A percentile compares a stretch with the other conserved stretches of the same genome.
These are phyloP conservation scores for Fagus crenata DNA, from an alignment of 306 rosid species.

Conservation along the genomic window DNA sequence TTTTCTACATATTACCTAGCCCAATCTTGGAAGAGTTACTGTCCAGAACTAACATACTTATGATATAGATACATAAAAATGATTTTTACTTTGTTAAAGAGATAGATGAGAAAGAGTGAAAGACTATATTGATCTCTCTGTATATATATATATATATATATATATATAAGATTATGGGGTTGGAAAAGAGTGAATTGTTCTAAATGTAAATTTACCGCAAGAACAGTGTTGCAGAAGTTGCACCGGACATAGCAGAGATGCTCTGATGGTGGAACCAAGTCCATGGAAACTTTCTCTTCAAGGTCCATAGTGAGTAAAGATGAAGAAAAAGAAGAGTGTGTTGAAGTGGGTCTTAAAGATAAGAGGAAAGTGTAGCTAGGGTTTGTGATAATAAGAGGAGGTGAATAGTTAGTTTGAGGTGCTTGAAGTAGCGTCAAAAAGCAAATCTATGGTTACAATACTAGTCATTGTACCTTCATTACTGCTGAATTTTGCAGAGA, in stretches of 20 bases:
- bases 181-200: conserved; percentile 1
- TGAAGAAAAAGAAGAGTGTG: conserved; percentile 11
- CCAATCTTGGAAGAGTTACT: not conserved
- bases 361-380: conserved; percentile 36
- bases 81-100: not conserved
- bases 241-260: conserved; percentile 96
- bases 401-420: not conserved
- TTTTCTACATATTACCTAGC: not conserved
- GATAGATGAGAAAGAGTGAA: no score
- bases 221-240: conserved; percentile 96
- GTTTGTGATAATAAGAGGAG: conserved; percentile 29
- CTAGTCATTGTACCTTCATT: conserved; percentile 32
- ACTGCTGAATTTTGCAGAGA: conserved; percentile 46
- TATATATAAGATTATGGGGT: not conserved
- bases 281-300: conserved; percentile 73
- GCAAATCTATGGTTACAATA: conserved; percentile 40
- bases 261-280: conserved; percentile 66
- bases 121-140: not conserved
- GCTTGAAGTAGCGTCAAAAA: conserved; percentile 42
- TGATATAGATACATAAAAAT: not conserved
- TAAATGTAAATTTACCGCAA: conserved; percentile 57
- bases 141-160: not conserved
- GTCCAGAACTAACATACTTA: not conserved
- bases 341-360: not conserved
- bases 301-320: conserved; percentile 49